phyloP scores from a whole-genome alignment of 345 rosid genomes.

The Bruguiera gymnorhiza region DNA sequence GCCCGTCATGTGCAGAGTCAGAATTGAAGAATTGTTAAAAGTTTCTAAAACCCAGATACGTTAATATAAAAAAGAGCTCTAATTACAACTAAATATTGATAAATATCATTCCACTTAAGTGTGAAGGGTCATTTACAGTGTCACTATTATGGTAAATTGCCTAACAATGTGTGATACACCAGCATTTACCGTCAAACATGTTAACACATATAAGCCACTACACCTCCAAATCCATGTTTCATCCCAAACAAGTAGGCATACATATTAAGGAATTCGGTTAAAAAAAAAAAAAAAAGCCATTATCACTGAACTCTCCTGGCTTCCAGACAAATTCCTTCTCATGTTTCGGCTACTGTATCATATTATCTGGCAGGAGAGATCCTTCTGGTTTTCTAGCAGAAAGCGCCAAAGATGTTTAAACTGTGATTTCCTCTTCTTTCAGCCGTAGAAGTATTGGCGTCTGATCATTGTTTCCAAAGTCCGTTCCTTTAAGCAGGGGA shows the following conservation, averaged over 20 bases:
- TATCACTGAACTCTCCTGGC: background rate
- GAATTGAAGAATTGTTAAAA: no score
- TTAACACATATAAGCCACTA: background rate
- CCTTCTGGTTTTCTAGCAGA: background rate
- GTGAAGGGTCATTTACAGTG: constrained; percentile 23
- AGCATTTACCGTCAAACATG: constrained; percentile 6
- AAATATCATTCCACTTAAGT: background rate
- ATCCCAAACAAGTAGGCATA: background rate
- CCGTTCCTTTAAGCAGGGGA: constrained; percentile 37
- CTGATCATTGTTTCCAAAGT: constrained; percentile 45
- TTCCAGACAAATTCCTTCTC: background rate
- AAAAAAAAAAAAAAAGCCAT: background rate
- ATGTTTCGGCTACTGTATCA: constrained; percentile 10
- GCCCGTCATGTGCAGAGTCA: no score
- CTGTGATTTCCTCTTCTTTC: constrained; percentile 67
- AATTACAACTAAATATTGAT: background rate
- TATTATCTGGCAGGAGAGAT: constrained; percentile 10
- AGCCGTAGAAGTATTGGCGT: constrained; percentile 60
- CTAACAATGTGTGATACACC: constrained; percentile 13
- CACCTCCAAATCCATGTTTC: background rate
- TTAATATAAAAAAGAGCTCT: background rate
- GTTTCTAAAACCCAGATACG: no score
- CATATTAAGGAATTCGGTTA: no score
- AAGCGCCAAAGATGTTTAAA: constrained; percentile 22
- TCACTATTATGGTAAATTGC: constrained; percentile 11